Conservation (phyloP, 2,329 filamentous ascomycete species). For the Pestalotiopsis sp. region DNA sequence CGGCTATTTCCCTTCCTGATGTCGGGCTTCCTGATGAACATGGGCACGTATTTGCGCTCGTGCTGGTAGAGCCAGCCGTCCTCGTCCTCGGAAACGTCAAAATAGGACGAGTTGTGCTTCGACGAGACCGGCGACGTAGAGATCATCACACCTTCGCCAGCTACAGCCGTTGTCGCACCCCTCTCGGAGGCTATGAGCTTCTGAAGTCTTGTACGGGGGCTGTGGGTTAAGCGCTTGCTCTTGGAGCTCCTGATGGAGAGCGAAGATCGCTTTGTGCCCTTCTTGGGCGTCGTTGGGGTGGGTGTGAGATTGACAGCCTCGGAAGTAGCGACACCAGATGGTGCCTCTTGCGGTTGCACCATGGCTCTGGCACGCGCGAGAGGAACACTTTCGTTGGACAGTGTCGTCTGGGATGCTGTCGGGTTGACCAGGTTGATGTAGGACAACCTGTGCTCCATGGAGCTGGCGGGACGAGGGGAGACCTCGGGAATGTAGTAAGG, state of each 20-base stretch:
- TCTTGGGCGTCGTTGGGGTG: background rate
- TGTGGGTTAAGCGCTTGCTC: conserved; percentile 29
- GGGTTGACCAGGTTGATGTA: conserved; percentile 16
- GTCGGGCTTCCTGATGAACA: conserved; percentile 38
- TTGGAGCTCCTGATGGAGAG: conserved; percentile 18
- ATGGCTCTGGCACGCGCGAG: conserved; percentile 23
- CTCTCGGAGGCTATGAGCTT: conserved; percentile 22
- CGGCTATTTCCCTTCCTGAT: conserved; percentile 42
- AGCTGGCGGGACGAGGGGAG: conserved; percentile 10
- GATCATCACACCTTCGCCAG: background rate
- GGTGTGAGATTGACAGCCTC: conserved; percentile 12
- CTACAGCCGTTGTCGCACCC: background rate
- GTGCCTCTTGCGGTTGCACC: conserved; percentile 19
- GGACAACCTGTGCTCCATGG: conserved; percentile 1
- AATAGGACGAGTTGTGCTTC: conserved; percentile 7
- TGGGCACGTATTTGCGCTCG: conserved; percentile 53
- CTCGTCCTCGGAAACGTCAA: conserved; percentile 35
- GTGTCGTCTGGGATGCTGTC: conserved; percentile 13
- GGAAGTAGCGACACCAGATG: conserved; percentile 9
- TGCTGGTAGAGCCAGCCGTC: conserved; percentile 47
- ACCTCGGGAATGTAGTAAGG: conserved; percentile 46
- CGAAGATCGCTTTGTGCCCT: conserved; percentile 22
- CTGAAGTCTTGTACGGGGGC: conserved; percentile 30
- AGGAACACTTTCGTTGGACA: conserved; percentile 19
- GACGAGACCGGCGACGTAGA: background rate